A percentile compares a stretch with the other conserved stretches of the same genome.
Evolutionary conservation across 2,329 filamentous ascomycete species (phyloP).

Genomic region (Pyrenophora graminea): DNA sequence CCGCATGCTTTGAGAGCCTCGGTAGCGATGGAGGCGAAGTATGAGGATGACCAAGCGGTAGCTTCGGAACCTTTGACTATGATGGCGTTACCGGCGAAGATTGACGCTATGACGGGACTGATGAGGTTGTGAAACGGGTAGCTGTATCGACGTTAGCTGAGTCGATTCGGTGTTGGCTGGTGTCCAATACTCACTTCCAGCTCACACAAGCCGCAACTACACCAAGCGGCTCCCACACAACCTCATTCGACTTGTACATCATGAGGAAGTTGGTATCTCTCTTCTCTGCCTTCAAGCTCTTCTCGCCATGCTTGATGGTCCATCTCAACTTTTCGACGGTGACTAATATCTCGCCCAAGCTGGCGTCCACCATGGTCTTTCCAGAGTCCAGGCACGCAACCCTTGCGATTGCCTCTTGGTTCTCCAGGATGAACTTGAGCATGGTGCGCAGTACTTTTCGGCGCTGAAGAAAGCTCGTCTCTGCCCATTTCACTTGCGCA

Average conservation of each 20-base stretch:
- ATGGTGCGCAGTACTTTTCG: conserved; percentile 79
- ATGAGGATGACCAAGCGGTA: conserved; percentile 87
- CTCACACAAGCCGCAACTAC: conserved; percentile 91
- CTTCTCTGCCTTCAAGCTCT: conserved; percentile 70
- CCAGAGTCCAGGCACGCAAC: conserved; percentile 90
- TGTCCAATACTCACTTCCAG: conserved; percentile 76
- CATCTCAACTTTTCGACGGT: conserved; percentile 93
- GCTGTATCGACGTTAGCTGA: conserved; percentile 30
- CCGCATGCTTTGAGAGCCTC: conserved; percentile 81
- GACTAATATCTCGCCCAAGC: conserved; percentile 91
- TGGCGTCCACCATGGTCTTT: conserved; percentile 94
- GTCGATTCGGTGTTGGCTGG: not conserved
- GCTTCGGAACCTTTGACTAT: conserved; percentile 94
- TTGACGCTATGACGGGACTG: conserved; percentile 83
- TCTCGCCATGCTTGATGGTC: conserved; percentile 90
- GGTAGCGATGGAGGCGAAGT: conserved; percentile 79
- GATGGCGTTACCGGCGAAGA: conserved; percentile 90
- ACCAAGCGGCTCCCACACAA: conserved; percentile 88
- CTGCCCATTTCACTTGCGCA: conserved; percentile 78
- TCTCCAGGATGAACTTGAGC: conserved; percentile 80
- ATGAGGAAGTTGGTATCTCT: conserved; percentile 90
- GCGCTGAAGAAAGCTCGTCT: conserved; percentile 76
- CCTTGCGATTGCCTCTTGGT: conserved; percentile 84
- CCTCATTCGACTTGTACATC: conserved; percentile 91
- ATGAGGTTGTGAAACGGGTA: conserved; percentile 86